phyloP scores from a whole-genome alignment of 805 yeast species.

The Pichia manshurica region DNA sequence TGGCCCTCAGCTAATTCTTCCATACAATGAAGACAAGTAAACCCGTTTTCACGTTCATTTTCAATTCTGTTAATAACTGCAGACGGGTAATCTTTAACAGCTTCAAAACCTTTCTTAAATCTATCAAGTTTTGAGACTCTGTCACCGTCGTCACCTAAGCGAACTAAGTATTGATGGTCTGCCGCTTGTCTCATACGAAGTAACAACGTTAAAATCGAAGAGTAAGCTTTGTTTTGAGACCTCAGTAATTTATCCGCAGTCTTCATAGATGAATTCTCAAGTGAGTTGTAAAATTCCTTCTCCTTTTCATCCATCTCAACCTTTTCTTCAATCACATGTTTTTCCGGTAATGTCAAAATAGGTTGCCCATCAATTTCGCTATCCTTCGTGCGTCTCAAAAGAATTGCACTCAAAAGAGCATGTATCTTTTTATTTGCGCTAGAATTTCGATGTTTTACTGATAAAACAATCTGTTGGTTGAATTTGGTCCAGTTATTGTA shows the following conservation, averaged over 20 bases:
- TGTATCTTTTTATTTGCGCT: constrained; percentile 47
- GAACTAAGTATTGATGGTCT: constrained; percentile 69
- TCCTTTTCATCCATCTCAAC: constrained; percentile 53
- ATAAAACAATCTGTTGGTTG: constrained; percentile 48
- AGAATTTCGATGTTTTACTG: constrained; percentile 39
- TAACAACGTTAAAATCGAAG: constrained; percentile 63
- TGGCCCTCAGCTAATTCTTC: constrained; percentile 44
- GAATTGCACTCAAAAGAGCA: constrained; percentile 63
- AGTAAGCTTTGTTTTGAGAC: constrained; percentile 32
- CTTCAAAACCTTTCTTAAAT: constrained; percentile 27
- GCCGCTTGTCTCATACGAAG: constrained; percentile 84
- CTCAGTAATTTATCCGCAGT: constrained; percentile 44
- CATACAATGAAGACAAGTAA: constrained; percentile 60
- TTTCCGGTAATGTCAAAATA: constrained; percentile 62
- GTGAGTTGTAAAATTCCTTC: constrained; percentile 45
- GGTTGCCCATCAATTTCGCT: constrained; percentile 75
- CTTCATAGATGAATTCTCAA: constrained; percentile 51
- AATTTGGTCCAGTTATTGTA: constrained; percentile 57
- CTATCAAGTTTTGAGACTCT: constrained; percentile 32
- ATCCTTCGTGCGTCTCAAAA: constrained; percentile 69
- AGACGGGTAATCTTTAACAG: constrained; percentile 19
- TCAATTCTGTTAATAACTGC: constrained; percentile 32
- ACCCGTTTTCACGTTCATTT: constrained; percentile 32
- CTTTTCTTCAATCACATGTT: constrained; percentile 42
- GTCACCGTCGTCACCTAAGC: constrained; percentile 48